Conservation (phyloP, 108 stramenopile species). For the Chaetoceros tenuissimus region DNA sequence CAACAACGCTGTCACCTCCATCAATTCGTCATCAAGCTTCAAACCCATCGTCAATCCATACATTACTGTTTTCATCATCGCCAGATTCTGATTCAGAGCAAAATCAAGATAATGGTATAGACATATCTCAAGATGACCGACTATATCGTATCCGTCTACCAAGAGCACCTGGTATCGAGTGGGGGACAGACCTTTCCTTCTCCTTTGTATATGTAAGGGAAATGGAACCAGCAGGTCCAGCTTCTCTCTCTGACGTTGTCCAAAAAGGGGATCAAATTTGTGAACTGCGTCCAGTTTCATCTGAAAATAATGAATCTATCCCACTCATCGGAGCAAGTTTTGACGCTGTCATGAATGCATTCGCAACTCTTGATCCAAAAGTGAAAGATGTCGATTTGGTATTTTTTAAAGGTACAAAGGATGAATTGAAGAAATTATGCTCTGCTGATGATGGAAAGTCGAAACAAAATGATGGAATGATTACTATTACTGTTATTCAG, state of each 20-base stretch:
- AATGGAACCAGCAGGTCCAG: conserved; percentile 73
- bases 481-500: conserved; percentile 77
- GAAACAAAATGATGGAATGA: conserved; percentile 10
- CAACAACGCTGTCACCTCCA: too few relatives aligned
- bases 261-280: conserved; percentile 76
- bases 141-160: conserved; percentile 58
- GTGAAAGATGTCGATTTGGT: conserved; percentile 69
- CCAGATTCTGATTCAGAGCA: too few relatives aligned
- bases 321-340: conserved; percentile 71
- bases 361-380: conserved; percentile 58
- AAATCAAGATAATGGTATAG: conserved; percentile 13
- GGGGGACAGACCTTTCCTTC: conserved; percentile 90
- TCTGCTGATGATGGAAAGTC: conserved; percentile 1
- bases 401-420: conserved; percentile 84
- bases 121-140: conserved; percentile 54
- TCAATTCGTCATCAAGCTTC: too few relatives aligned
- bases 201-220: conserved; percentile 87
- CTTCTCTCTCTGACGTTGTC: conserved; percentile 53
- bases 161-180: conserved; percentile 87
- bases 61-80: too few relatives aligned
- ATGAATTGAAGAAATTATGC: conserved; percentile 66
- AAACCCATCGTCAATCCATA: too few relatives aligned
- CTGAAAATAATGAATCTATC: conserved; percentile 14
- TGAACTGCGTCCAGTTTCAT: conserved; percentile 47
- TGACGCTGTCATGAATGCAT: conserved; percentile 79